Evolutionary conservation across 192 early-diverging fungal species (phyloP).

Genomic region (Dimargaris cristalligena): DNA sequence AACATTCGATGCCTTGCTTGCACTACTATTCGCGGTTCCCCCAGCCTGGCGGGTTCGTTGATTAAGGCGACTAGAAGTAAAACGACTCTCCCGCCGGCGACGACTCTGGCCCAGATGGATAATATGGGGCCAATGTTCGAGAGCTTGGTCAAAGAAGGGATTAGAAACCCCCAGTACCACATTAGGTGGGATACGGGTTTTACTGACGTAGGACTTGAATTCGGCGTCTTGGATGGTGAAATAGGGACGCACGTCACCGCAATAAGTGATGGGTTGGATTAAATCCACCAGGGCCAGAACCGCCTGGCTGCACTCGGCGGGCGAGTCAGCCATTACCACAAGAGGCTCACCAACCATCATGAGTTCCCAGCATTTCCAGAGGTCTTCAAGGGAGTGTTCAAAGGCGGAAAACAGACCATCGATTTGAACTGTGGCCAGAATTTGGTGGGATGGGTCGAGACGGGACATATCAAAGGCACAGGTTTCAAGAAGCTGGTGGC

Average conservation of each 20-base stretch:
- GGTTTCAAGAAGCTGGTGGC: conserved; percentile 58
- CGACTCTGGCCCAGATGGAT: conserved; percentile 49
- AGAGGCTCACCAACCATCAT: conserved; percentile 82
- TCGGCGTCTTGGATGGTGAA: conserved; percentile 95
- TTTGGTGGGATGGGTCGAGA: conserved; percentile 50
- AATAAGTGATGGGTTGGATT: conserved; percentile 89
- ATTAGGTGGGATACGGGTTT: conserved; percentile 50
- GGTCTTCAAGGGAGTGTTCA: conserved; percentile 53
- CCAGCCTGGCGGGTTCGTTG: too few relatives aligned
- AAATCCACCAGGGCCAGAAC: conserved; percentile 73
- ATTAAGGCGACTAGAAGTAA: too few relatives aligned
- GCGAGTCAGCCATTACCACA: conserved; percentile 75
- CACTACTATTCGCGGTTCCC: too few relatives aligned
- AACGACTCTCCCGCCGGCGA: too few relatives aligned
- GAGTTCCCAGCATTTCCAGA: conserved; percentile 90
- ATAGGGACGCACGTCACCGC: conserved; percentile 91
- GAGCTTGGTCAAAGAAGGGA: conserved; percentile 75
- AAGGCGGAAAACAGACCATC: conserved; percentile 63
- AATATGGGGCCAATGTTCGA: conserved; percentile 86
- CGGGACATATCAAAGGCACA: conserved; percentile 45
- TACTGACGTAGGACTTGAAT: conserved; percentile 41
- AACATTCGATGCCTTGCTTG: too few relatives aligned
- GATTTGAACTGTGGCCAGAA: conserved; percentile 45
- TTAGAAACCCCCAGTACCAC: conserved; percentile 91
- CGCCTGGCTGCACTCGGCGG: conserved; percentile 69